Percentiles rank a stretch among this genome's conserved stretches.
These are phyloP conservation scores for Collariella sp. DNA, from an alignment of 495 filamentous ascomycete genomes.

Conservation along the genomic window DNA sequence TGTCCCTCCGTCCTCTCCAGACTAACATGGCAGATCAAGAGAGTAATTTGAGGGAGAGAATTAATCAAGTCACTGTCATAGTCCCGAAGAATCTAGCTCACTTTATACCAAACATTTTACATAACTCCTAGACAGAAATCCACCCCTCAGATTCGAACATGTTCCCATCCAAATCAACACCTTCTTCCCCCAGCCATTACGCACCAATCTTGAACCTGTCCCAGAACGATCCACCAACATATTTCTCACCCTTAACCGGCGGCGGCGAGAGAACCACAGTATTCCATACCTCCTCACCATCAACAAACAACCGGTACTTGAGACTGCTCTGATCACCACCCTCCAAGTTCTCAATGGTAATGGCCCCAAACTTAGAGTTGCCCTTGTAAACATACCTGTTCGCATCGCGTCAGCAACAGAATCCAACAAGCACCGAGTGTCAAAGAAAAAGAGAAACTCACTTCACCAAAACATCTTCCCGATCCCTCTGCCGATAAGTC, in stretches of 20 bases:
- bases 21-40: too few species aligned
- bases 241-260: slow-evolving; percentile 9
- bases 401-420: slow-evolving; percentile 3
- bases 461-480: slow-evolving; percentile 72
- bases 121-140: too few species aligned
- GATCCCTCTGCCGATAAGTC: slow-evolving; percentile 69
- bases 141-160: background rate
- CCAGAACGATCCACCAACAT: slow-evolving; percentile 34
- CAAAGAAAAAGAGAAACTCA: slow-evolving; percentile 32
- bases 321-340: slow-evolving; percentile 53
- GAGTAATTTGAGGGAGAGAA: too few species aligned
- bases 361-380: slow-evolving; percentile 81
- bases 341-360: slow-evolving; percentile 68
- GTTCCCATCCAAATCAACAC: background rate
- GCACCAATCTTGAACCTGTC: slow-evolving; percentile 25
- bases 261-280: slow-evolving; percentile 49
- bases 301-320: slow-evolving; percentile 74
- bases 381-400: slow-evolving; percentile 70
- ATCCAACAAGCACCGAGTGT: background rate
- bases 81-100: too few species aligned
- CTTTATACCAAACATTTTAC: too few species aligned
- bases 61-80: too few species aligned
- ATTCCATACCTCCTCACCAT: slow-evolving; percentile 71
- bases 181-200: background rate
- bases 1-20: too few species aligned